phyloP scores from a whole-genome alignment of 495 filamentous ascomycete species.

The Hypomontagnella submonticulosa region DNA sequence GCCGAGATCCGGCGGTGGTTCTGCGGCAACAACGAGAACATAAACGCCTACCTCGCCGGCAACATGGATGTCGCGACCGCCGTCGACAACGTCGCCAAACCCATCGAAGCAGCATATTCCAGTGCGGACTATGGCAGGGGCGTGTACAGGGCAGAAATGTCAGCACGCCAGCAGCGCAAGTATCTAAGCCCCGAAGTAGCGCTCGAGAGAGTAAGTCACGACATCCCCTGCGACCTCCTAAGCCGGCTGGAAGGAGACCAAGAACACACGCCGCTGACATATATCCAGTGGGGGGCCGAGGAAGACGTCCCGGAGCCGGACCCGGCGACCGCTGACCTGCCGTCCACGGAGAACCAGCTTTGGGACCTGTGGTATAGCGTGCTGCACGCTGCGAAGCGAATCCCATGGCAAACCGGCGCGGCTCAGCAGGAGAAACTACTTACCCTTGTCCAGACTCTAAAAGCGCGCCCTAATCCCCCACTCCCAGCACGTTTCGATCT shows the following conservation, averaged over 20 bases:
- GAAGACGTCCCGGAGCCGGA: neutral
- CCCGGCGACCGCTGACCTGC: neutral
- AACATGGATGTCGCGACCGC: neutral
- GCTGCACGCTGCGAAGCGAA: slow-evolving; percentile 28
- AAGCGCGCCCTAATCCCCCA: slow-evolving; percentile 7
- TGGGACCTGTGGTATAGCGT: slow-evolving; percentile 28
- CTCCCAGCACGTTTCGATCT: neutral
- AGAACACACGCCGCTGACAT: too few relatives aligned
- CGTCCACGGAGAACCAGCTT: slow-evolving; percentile 3
- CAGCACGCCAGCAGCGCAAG: too few relatives aligned
- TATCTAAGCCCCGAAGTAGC: too few relatives aligned
- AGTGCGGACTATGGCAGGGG: slow-evolving; percentile 11
- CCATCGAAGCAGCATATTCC: slow-evolving; percentile 23
- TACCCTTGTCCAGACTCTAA: slow-evolving; percentile 6
- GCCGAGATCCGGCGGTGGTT: slow-evolving; percentile 9
- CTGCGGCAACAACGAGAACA: neutral
- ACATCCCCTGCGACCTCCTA: too few relatives aligned
- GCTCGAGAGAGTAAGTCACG: too few relatives aligned
- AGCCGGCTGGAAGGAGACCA: too few relatives aligned
- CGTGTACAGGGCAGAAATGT: neutral
- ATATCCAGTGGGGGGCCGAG: slow-evolving; percentile 25
- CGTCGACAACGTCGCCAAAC: slow-evolving; percentile 1
- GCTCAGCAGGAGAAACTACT: slow-evolving; percentile 13
- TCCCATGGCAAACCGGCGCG: slow-evolving; percentile 21
- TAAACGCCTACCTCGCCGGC: slow-evolving; percentile 7